Evolutionary conservation across 257 asterid species (phyloP), one percentile per base, ranked within the genome.

Genomic region (Gynochthodes officinalis): DNA sequence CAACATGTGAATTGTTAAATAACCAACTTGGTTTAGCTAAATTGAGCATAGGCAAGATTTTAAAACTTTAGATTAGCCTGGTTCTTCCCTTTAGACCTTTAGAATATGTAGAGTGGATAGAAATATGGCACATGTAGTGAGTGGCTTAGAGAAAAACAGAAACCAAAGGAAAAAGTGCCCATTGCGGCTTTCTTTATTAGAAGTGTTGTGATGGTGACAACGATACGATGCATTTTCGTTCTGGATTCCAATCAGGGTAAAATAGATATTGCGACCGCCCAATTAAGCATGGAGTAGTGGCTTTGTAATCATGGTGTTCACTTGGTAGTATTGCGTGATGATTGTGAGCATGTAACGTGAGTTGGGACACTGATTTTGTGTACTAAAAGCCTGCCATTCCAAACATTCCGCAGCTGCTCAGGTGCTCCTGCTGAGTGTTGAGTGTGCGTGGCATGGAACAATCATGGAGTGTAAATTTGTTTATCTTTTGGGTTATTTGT

Each of bases 351-450:
- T 75, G 63, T 49, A 64, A 39, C 19, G 25, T 48, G 64, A 64
- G 69, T 71, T 55, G 77, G 74, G 61, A 77, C 63, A 67, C 64
- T 78, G 27, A 74, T 43, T 77, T 72, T 39, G 66, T 73, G 75
- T 67, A 67, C 78, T 50, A 59, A 72, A 67, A 73, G 77, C 57
- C 74, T 77, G 55, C n/a, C 43, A 53, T 30, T 64, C 69, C 69
- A 64, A 63, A 25, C 44, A 65, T 67, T 52, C 18, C 39, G 14
- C 58, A 68, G 7, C 3, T 18, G 15, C 66, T 44, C 49, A 65
- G 21, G 46, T 43, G 32, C 40, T 19, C n/a, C n/a, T n/a, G n/a
- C n/a, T n/a, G n/a, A n/a, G n/a, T n/a, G 63, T 35, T 52, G 21
- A 35, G 49, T 18, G 37, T 67, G 73, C 57, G 48, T 64, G 43